These are phyloP conservation scores for Galerina marginata DNA, from an alignment of 768 basidiomycete species.

Conservation along the genomic window DNA sequence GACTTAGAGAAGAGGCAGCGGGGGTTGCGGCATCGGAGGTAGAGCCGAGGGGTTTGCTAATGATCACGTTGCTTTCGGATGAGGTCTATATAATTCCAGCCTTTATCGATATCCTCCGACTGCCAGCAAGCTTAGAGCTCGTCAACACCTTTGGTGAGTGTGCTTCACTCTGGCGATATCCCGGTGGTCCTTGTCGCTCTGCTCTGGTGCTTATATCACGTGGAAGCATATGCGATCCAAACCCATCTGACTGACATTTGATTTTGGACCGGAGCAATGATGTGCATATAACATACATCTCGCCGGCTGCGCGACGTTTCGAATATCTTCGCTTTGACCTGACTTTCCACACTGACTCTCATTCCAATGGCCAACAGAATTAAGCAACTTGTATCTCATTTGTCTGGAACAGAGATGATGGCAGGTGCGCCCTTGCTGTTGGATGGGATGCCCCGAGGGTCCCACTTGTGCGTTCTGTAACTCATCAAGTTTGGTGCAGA, in stretches of 20 bases:
- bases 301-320: background rate
- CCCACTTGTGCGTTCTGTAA: slow-evolving; percentile 5
- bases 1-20: slow-evolving; percentile 15
- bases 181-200: background rate
- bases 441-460: no score
- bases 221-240: slow-evolving; percentile 17
- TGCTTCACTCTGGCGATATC: background rate
- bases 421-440: slow-evolving; percentile 49
- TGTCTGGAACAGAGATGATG: slow-evolving; percentile 52
- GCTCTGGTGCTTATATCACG: slow-evolving; percentile 21
- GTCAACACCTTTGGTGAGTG: slow-evolving; percentile 4
- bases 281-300: background rate
- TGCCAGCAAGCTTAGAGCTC: background rate
- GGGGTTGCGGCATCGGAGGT: slow-evolving; percentile 14
- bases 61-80: slow-evolving; percentile 22
- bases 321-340: background rate
- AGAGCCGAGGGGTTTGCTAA: slow-evolving; percentile 1
- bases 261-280: slow-evolving; percentile 13
- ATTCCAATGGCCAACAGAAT: slow-evolving; percentile 59
- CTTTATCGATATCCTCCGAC: slow-evolving; percentile 2
- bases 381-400: slow-evolving; percentile 62
- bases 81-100: slow-evolving; percentile 18
- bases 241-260: slow-evolving; percentile 14
- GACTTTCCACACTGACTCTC: background rate
- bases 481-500: slow-evolving; percentile 46